phyloP scores from a whole-genome alignment of 1,284 basidiomycete genomes.

The Cryptococcus sp. region DNA sequence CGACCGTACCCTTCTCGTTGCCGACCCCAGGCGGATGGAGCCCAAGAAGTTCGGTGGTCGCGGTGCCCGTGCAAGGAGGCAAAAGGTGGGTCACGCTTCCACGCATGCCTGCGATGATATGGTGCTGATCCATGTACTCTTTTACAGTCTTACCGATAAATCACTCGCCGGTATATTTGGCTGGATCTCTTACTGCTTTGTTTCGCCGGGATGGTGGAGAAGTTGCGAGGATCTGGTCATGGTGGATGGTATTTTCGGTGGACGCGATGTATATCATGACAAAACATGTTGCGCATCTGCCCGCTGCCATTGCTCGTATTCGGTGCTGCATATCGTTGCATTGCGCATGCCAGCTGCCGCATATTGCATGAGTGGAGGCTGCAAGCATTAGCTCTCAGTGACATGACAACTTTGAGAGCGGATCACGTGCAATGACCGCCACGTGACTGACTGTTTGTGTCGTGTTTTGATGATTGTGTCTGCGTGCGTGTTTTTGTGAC shows the following conservation, averaged over 20 bases:
- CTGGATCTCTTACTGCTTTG: neutral
- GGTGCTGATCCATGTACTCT: constrained; percentile 1
- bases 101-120: neutral
- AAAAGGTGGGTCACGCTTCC: constrained; percentile 61
- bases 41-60: constrained; percentile 98
- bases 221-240: neutral
- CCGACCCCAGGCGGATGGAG: constrained; percentile 98
- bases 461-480: neutral
- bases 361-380: no score
- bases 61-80: constrained; percentile 93
- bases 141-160: constrained; percentile 79
- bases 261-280: constrained; percentile 42
- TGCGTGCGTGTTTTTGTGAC: neutral
- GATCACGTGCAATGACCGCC: neutral
- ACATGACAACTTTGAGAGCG: no score
- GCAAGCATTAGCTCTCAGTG: no score
- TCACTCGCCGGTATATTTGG: constrained; percentile 19
- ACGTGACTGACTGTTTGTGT: neutral
- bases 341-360: no score
- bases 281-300: constrained; percentile 4
- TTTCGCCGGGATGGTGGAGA: no score
- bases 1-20: constrained; percentile 92
- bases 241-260: constrained; percentile 16
- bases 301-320: no score
- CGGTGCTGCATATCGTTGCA: no score